Percentiles rank a stretch among this genome's conserved stretches.
Conservation (phyloP, 2,329 filamentous ascomycete genomes). For the Stachybotrys elegans region DNA sequence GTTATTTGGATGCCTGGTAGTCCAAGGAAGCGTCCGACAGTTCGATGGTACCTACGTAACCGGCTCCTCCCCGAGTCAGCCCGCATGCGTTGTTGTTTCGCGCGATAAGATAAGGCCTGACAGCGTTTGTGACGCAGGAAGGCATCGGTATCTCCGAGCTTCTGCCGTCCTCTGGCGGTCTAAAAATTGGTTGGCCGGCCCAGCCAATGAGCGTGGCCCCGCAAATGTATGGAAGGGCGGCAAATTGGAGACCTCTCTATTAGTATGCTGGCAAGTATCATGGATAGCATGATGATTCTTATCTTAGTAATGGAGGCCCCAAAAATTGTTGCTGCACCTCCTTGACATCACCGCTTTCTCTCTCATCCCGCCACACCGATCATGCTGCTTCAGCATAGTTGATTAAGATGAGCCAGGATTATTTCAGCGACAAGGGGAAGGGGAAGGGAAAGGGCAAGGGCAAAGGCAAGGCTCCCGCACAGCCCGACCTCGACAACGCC, state of each 20-base stretch:
- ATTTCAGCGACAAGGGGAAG: conserved; percentile 37
- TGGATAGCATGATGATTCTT: conserved; percentile 23
- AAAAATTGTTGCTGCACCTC: conserved; percentile 12
- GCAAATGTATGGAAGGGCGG: conserved; percentile 18
- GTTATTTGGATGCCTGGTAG: not conserved
- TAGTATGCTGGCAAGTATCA: no score
- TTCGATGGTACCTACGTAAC: conserved; percentile 4
- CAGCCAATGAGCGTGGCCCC: conserved; percentile 22
- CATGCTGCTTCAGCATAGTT: conserved; percentile 26
- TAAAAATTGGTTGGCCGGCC: no score
- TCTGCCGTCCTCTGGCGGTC: conserved; percentile 9
- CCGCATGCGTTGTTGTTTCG: conserved; percentile 3
- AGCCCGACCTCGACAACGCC: conserved; percentile 22
- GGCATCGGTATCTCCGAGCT: conserved; percentile 15
- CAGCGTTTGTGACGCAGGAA: no score
- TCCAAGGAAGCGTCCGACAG: not conserved
- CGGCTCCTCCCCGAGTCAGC: not conserved
- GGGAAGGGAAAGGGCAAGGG: conserved; percentile 1
- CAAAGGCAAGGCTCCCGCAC: conserved; percentile 42
- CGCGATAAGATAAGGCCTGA: conserved; percentile 22
- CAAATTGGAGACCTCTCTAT: conserved; percentile 21
- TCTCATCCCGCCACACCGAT: conserved; percentile 15
- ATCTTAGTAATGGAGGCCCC: conserved; percentile 9
- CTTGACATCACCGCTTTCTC: conserved; percentile 14
- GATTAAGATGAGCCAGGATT: conserved; percentile 55